These are phyloP conservation scores for Balamuthia mandrillaris DNA, from an alignment of 208 protist species.

Conservation along the genomic window DNA sequence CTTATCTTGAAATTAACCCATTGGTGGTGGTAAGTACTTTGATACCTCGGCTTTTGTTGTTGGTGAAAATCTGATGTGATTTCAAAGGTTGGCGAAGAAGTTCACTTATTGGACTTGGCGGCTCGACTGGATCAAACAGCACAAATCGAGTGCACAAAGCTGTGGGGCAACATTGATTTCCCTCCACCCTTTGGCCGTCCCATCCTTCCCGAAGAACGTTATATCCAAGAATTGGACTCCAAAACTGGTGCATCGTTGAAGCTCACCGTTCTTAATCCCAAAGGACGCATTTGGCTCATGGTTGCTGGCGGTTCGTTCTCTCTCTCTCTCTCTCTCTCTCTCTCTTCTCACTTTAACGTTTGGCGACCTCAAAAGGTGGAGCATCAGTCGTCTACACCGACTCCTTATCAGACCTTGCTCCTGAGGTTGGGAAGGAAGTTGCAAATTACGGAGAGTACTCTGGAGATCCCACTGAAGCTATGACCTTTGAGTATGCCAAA, in stretches of 20 bases:
- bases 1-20: conserved; percentile 85
- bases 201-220: conserved; percentile 71
- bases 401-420: conserved; percentile 75
- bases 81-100: neutral
- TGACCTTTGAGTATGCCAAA: conserved; percentile 80
- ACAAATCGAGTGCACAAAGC: conserved; percentile 51
- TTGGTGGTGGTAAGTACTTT: conserved; percentile 56
- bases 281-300: conserved; percentile 79
- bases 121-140: conserved; percentile 65
- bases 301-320: conserved; percentile 71
- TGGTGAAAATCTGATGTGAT: neutral
- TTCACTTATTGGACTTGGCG: conserved; percentile 55
- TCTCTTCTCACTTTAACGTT: neutral
- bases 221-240: conserved; percentile 74
- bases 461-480: conserved; percentile 74
- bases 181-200: conserved; percentile 76
- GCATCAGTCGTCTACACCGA: conserved; percentile 83
- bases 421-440: conserved; percentile 60
- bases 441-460: conserved; percentile 83
- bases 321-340: neutral
- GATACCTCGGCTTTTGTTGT: neutral
- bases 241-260: conserved; percentile 84
- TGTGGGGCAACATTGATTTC: conserved; percentile 73
- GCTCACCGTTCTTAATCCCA: conserved; percentile 79
- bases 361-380: conserved; percentile 40